Conservation (phyloP, 2,329 filamentous ascomycete genomes). For the Pseudogymnoascus verrucosus region DNA sequence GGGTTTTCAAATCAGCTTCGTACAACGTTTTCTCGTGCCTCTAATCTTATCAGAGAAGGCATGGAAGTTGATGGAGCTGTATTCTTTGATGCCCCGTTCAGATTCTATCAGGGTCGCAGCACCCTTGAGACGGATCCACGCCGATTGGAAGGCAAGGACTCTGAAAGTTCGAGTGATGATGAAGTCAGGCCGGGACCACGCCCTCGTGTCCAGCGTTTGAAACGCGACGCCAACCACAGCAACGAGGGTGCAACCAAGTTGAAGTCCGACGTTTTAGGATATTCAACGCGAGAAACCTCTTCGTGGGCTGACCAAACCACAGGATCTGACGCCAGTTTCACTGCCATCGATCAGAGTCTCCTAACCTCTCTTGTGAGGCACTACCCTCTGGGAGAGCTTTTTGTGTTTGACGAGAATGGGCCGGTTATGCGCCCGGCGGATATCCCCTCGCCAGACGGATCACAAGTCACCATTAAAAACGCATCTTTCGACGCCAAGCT, state of each 20-base stretch:
- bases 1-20: constrained; percentile 19
- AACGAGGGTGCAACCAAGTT: neutral
- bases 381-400: neutral
- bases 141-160: constrained; percentile 8
- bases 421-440: neutral
- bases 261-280: constrained; percentile 18
- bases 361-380: neutral
- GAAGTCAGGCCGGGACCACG: constrained; percentile 9
- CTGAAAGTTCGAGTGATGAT: constrained; percentile 12
- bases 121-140: constrained; percentile 18
- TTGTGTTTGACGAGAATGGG: neutral
- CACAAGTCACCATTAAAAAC: neutral
- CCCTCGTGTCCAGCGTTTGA: neutral
- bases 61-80: neutral
- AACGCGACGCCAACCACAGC: neutral
- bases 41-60: neutral
- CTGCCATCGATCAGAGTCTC: constrained; percentile 14
- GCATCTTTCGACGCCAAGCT: neutral
- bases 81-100: constrained; percentile 13
- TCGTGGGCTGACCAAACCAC: constrained; percentile 15
- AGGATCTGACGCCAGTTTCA: constrained; percentile 12
- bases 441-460: neutral
- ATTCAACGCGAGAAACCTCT: constrained; percentile 14
- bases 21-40: constrained; percentile 2
- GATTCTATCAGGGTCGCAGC: constrained; percentile 20